A percentile compares a stretch with the other conserved stretches of the same genome.
These are phyloP conservation scores for Russula earlei DNA, from an alignment of 768 basidiomycete species.

Conservation along the genomic window DNA sequence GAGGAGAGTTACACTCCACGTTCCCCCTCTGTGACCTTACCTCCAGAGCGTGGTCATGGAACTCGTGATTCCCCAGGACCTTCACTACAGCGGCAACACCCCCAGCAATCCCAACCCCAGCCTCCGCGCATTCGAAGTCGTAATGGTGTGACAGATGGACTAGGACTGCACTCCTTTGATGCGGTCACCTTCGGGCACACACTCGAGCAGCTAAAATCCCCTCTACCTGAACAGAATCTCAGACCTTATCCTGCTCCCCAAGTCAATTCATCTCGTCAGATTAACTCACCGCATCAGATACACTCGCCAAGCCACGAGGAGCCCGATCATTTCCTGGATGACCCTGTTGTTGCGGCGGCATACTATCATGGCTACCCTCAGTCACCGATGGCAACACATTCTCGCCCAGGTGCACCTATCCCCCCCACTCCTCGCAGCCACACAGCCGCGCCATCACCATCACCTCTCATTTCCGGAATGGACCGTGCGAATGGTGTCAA, in stretches of 20 bases:
- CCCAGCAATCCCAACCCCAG: constrained; percentile 2
- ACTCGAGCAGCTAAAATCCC: constrained; percentile 15
- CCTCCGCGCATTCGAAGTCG: constrained; percentile 16
- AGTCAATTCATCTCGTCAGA: not conserved
- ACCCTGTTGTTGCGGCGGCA: constrained; percentile 45
- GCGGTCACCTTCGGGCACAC: constrained; percentile 10
- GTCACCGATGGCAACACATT: constrained; percentile 28
- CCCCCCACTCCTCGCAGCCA: constrained; percentile 74
- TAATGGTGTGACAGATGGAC: constrained; percentile 17
- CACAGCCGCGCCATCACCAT: constrained; percentile 65
- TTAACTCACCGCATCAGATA: constrained; percentile 23
- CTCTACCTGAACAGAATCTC: constrained; percentile 1
- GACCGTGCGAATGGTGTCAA: constrained; percentile 30
- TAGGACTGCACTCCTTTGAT: constrained; percentile 18
- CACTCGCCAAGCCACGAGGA: constrained; percentile 40
- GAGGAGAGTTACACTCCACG: constrained; percentile 21
- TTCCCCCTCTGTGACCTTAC: constrained; percentile 15
- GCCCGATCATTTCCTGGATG: constrained; percentile 47
- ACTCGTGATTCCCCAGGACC: constrained; percentile 4
- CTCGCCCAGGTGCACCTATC: constrained; percentile 63
- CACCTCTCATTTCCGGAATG: constrained; percentile 48
- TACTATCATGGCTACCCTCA: constrained; percentile 53
- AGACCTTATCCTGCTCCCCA: constrained; percentile 2
- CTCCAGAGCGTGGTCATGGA: constrained; percentile 2
- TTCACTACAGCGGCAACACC: not conserved